Conservation (phyloP, 176 grass and related monocot genomes). For the Avena eriantha region DNA sequence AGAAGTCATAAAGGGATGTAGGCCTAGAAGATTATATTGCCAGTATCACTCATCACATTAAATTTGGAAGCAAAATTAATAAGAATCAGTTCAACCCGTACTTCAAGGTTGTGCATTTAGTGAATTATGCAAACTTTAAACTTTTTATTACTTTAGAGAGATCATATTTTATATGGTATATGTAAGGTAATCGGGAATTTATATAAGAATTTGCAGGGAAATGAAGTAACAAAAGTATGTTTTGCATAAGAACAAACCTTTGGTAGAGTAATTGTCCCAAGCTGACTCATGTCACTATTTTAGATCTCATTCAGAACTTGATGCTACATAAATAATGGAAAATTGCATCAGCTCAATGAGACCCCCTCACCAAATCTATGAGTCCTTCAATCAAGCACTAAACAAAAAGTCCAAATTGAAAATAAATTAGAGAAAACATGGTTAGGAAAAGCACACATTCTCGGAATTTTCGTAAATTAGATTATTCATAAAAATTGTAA, state of each 20-base stretch:
- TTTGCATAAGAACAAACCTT: conserved; percentile 57
- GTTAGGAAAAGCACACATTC: not conserved
- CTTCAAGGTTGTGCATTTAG: conserved; percentile 68
- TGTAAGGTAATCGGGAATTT: not conserved
- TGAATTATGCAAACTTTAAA: conserved; percentile 69
- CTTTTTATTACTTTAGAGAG: conserved; percentile 56
- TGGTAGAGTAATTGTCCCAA: conserved; percentile 78
- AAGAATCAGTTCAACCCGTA: conserved; percentile 50
- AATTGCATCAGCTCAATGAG: not conserved
- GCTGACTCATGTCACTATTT: conserved; percentile 66
- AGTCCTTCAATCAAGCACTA: not conserved
- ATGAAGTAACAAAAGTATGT: not conserved
- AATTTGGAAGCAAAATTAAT: not conserved
- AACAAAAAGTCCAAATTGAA: not conserved
- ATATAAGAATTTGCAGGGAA: not conserved
- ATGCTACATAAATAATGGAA: conserved; percentile 55
- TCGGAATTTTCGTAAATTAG: not conserved
- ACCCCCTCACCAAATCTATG: not conserved
- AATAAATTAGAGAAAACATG: not conserved
- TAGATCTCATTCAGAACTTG: conserved; percentile 72
- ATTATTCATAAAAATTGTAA: not conserved
- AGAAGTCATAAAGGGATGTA: not conserved
- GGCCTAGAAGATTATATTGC: not conserved
- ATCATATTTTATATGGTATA: not conserved
- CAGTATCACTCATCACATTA: not conserved